These are phyloP conservation scores for Mucor plumbeus DNA, from an alignment of 371 early-diverging fungal species.

Conservation along the genomic window DNA sequence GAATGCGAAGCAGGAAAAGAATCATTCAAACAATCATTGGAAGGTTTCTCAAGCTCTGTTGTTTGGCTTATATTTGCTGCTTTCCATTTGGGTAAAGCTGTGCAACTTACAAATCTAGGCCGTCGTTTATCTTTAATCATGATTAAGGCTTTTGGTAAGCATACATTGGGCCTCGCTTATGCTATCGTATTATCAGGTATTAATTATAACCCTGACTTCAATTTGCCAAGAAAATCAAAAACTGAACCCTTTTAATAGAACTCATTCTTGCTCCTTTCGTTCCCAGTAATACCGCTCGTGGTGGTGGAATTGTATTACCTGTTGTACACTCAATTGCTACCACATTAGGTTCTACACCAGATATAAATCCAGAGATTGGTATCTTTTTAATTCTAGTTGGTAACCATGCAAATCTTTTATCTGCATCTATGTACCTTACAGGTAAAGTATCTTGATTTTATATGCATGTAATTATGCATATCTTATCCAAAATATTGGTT, in stretches of 20 bases:
- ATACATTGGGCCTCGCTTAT: conserved; percentile 64
- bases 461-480: background rate
- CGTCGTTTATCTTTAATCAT: conserved; percentile 61
- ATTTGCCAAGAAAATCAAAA: background rate
- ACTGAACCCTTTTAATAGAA: conserved; percentile 36
- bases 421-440: conserved; percentile 70
- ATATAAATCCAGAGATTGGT: conserved; percentile 42
- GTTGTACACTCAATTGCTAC: conserved; percentile 68
- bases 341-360: conserved; percentile 52
- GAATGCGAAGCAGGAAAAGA: conserved; percentile 61
- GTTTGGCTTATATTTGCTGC: conserved; percentile 77
- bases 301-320: conserved; percentile 74
- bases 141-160: conserved; percentile 59
- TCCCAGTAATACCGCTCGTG: conserved; percentile 77
- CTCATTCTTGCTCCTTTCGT: conserved; percentile 70
- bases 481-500: no score
- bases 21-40: conserved; percentile 59
- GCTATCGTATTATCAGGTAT: conserved; percentile 60
- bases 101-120: conserved; percentile 64
- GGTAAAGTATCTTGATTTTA: conserved; percentile 29
- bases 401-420: conserved; percentile 65
- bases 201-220: background rate
- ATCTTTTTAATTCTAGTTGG: conserved; percentile 62
- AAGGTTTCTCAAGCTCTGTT: conserved; percentile 66
- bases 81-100: conserved; percentile 72